phyloP scores from a whole-genome alignment of 352 stramenopile species.

The Pythium dissimile region DNA sequence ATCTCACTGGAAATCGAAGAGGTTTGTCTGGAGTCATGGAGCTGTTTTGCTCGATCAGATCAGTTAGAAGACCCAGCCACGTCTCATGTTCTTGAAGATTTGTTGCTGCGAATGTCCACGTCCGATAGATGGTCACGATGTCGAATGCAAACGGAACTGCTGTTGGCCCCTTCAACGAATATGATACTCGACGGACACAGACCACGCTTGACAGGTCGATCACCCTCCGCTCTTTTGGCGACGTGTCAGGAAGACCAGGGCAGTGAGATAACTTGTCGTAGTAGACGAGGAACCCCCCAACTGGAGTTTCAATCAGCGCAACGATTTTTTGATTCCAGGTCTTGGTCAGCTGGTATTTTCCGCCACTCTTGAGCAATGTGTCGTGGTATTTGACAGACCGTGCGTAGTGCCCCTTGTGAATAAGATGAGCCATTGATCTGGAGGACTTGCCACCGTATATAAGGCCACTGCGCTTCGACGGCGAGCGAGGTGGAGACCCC shows the following conservation, averaged over 20 bases:
- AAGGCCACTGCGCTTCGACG: conserved; percentile 29
- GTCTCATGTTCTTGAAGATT: conserved; percentile 47
- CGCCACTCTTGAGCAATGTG: conserved; percentile 43
- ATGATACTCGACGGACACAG: conserved; percentile 59
- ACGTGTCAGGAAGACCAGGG: conserved; percentile 39
- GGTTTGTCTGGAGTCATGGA: conserved; percentile 47
- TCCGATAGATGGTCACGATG: conserved; percentile 70
- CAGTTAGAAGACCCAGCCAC: conserved; percentile 53
- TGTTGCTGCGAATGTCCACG: conserved; percentile 59
- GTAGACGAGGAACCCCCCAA: conserved; percentile 69
- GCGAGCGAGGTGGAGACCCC: conserved; percentile 24
- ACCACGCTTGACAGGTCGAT: conserved; percentile 68
- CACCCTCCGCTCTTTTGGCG: conserved; percentile 48
- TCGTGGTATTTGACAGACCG: conserved; percentile 61
- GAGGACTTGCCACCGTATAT: conserved; percentile 28
- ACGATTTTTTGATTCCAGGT: conserved; percentile 53
- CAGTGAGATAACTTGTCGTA: conserved; percentile 69
- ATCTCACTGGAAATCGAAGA: conserved; percentile 46
- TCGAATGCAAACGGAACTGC: conserved; percentile 47
- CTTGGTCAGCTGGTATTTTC: conserved; percentile 61
- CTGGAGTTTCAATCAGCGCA: conserved; percentile 53
- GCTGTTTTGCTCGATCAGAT: conserved; percentile 54
- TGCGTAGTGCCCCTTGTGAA: conserved; percentile 45
- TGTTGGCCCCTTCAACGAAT: conserved; percentile 9
- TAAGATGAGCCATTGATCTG: conserved; percentile 18